Evolutionary conservation across 257 asterid genomes (phyloP).

Genomic region (Asclepias syriaca): DNA sequence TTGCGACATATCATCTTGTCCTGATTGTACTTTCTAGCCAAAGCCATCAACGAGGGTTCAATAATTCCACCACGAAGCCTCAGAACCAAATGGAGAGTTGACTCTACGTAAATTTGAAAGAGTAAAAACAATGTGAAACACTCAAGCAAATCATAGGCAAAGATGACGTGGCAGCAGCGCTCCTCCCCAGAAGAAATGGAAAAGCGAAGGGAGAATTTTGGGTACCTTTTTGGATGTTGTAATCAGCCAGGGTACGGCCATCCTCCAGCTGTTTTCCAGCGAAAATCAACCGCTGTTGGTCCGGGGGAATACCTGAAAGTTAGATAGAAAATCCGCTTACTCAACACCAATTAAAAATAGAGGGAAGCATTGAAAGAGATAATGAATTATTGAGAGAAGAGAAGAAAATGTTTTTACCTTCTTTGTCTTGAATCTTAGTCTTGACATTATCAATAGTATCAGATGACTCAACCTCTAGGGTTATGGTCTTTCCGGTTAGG

Average conservation of each 20-base stretch:
- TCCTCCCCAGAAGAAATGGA: neutral
- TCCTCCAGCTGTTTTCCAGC: slow-evolving; percentile 41
- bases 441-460: slow-evolving; percentile 37
- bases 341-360: neutral
- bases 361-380: neutral
- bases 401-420: neutral
- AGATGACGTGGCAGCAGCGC: too few relatives aligned
- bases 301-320: slow-evolving; percentile 57
- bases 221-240: slow-evolving; percentile 38
- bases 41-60: slow-evolving; percentile 59
- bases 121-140: neutral
- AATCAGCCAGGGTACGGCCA: slow-evolving; percentile 39
- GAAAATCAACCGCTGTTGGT: slow-evolving; percentile 64
- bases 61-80: slow-evolving; percentile 74
- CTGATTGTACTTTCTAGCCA: slow-evolving; percentile 27
- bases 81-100: slow-evolving; percentile 64
- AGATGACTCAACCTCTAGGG: slow-evolving; percentile 32
- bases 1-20: slow-evolving; percentile 74
- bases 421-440: slow-evolving; percentile 33
- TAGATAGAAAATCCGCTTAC: neutral
- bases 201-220: too few relatives aligned
- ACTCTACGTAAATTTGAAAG: slow-evolving; percentile 28
- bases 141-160: neutral
- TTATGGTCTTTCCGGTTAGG: slow-evolving; percentile 35
- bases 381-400: neutral